Evolutionary conservation across 2,329 filamentous ascomycete genomes (phyloP), one percentile per base, ranked within the genome.

Genomic region (Shiraia sp.): DNA sequence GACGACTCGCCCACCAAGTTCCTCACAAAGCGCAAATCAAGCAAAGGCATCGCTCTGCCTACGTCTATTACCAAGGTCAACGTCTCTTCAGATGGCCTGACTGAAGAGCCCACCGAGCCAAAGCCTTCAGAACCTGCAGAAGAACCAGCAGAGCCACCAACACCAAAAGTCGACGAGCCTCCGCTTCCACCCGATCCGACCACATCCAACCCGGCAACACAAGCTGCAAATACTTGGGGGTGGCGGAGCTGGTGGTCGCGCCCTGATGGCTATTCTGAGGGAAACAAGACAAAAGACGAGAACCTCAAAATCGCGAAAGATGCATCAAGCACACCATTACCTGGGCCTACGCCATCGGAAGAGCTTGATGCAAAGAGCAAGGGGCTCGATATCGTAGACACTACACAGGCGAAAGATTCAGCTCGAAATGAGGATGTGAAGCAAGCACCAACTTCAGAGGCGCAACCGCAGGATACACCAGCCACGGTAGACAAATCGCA

Each of bases 161-260:
- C 43, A 10, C 46, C 53, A 6, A 41, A n/a, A 2, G 24, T 54
- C 4, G 51, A 59, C 28, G 68, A 72, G 15, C 67, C 73, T 7
- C 73, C 73, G 7, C 47, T 76, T 27, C 74, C 74, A 10, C 74
- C 74, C 12, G 68, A 73, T 42, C 72, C 72, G 2, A 39, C 52
- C 5, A 10, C 38, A 2, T 60, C 52, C 29, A 37, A 40, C 22
- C 45, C 51, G 8, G 28, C 34, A 1, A 35, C 38, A 13, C 36
- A 36, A 29, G 30, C 45, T 30, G 43, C 51, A 7, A 60, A 53
- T 16, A 56, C 60, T n/a, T 63, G 53, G 44, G 62, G 64, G 10
- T 77, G 74, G 74, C 70, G 71, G 27, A 72, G 72, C 15, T 78
- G 75, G 75, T 78, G 75, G 75, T 77, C 75, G 10, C 58, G 73